Evolutionary conservation across 2,329 filamentous ascomycete genomes (phyloP).

Genomic region (Colletotrichum spaethianum): DNA sequence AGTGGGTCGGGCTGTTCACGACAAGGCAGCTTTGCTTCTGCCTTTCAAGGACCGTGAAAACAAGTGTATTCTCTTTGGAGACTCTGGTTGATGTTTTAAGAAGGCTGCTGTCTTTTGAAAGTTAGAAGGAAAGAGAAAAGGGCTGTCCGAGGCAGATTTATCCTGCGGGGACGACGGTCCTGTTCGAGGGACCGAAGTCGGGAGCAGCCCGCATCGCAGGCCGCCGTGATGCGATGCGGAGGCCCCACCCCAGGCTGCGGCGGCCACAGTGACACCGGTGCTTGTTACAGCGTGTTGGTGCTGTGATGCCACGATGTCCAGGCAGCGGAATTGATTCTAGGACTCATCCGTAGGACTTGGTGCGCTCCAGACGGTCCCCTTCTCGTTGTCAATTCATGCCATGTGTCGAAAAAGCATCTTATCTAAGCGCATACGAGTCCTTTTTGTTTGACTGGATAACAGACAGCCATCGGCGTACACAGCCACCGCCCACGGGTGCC

Average conservation of each 20-base stretch:
- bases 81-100: not conserved
- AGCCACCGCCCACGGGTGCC: not conserved
- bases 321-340: not conserved
- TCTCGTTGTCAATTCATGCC: not conserved
- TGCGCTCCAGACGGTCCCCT: no score
- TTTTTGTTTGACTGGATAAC: not conserved
- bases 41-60: not conserved
- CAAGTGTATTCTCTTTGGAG: not conserved
- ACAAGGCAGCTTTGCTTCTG: not conserved
- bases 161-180: no score
- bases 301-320: not conserved
- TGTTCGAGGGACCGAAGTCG: not conserved
- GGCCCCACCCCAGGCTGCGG: not conserved
- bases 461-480: not conserved
- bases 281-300: no score
- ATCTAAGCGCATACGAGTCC: not conserved
- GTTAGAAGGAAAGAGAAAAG: not conserved
- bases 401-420: not conserved
- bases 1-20: not conserved
- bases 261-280: not conserved
- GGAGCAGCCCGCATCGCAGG: slow-evolving; percentile 15
- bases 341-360: not conserved
- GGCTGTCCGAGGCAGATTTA: not conserved
- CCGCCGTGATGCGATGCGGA: slow-evolving; percentile 36
- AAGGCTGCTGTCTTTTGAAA: not conserved